These are phyloP conservation scores for Agrocybe praecox DNA, from an alignment of 768 basidiomycete genomes.

Conservation along the genomic window DNA sequence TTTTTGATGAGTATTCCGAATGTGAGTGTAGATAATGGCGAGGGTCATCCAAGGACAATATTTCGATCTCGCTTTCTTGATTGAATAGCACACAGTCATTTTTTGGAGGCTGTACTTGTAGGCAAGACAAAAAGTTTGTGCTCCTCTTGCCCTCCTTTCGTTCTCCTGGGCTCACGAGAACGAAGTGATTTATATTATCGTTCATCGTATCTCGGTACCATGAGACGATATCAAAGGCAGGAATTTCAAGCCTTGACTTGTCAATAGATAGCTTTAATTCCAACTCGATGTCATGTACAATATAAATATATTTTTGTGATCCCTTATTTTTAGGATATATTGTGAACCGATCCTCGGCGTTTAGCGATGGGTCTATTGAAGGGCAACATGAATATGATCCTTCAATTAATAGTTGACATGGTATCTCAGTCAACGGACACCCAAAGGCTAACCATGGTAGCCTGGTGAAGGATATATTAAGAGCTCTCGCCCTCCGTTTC, in stretches of 20 bases:
- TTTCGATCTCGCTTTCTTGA: too few species aligned
- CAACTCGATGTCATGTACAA: background rate
- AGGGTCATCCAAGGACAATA: too few species aligned
- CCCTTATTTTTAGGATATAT: background rate
- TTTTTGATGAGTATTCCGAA: too few species aligned
- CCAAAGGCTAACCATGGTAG: background rate
- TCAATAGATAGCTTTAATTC: background rate
- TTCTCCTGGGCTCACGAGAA: too few species aligned
- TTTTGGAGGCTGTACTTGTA: too few species aligned
- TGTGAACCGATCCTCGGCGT: background rate
- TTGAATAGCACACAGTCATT: too few species aligned
- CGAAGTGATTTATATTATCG: background rate
- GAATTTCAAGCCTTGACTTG: background rate
- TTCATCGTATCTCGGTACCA: conserved; percentile 1
- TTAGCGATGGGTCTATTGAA: background rate
- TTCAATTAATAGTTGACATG: background rate
- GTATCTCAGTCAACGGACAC: background rate
- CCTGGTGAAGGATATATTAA: background rate
- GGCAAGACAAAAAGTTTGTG: too few species aligned
- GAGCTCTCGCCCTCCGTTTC: background rate
- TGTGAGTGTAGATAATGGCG: too few species aligned
- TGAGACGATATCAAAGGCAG: background rate
- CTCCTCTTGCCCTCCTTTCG: too few species aligned
- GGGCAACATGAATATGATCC: conserved; percentile 1
- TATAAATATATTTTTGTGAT: background rate